Base-by-base conservation (phyloP, 2,329 filamentous ascomycete species). In the Calonectria pseudoreteaudii region DNA sequence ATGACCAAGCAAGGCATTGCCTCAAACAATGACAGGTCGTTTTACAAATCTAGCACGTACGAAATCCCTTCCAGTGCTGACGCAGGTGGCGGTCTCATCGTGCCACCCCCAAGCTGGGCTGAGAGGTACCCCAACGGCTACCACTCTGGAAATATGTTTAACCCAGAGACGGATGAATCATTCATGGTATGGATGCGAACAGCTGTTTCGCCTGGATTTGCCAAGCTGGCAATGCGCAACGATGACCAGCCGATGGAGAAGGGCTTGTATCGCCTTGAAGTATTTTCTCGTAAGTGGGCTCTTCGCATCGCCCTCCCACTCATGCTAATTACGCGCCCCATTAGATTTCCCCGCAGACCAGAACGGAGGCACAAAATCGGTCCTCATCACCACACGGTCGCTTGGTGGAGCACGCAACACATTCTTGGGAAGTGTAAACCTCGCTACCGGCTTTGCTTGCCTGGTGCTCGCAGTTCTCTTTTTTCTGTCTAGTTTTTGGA, bases 131-230 rank as follows among this genome's bases (percentile, higher is more conserved):
- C 56, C 3, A 60, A 60, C 14, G 56, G 56, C 7, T 60, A 60
- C 20, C 56, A 60, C 56, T 23, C 23, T 10, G 34, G 56, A 3
- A 60, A 60, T 13, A 60, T 60, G 56, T 60, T 60, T 18, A 41
- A 60, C 34, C 56, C 56, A 11, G 34, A 26, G 14, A n/a, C 13
- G 16, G 56, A 60, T 28, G 56, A 60, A 34, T 60, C 56, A 26
- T 60, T 60, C 34, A 60, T 60, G 56, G 56, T 60, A 8, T 60
- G 56, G 56, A 60, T 60, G 56, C 56, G 56, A 41, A 60, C 56
- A 9, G 56, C 56, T 2, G n/a, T 23, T 8, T 60, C 56, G 11
- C n/a, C 56, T 41, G n/a, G n/a, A 8, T 60, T 60, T 14, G 56
- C 56, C 13, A 60, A 60, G n/a, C 3, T 60, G n/a, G 56, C 34